Percentiles rank a stretch among this genome's conserved stretches.
Evolutionary conservation across 352 stramenopile species (phyloP).

Genomic region (Globisporangium barbulae): DNA sequence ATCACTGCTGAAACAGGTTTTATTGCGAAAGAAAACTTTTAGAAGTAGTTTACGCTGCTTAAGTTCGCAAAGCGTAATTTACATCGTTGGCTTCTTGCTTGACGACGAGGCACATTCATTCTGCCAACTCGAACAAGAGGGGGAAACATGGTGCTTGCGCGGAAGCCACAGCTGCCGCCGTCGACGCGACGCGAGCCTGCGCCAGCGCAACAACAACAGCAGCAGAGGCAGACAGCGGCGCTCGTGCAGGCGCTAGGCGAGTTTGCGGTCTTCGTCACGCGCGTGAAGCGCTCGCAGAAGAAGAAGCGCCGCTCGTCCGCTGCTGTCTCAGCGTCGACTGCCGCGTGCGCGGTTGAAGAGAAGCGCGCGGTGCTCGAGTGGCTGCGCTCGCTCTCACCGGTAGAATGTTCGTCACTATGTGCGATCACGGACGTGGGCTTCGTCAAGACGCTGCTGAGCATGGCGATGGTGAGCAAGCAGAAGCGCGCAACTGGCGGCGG

Average conservation of each 20-base stretch:
- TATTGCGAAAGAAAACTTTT: background rate
- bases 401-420: slow-evolving; percentile 59
- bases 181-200: background rate
- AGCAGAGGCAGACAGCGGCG: slow-evolving; percentile 12
- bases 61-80: background rate
- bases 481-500: background rate
- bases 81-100: background rate
- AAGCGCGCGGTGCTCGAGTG: slow-evolving; percentile 47
- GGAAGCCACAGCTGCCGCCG: background rate
- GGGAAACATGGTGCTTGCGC: slow-evolving; percentile 7
- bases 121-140: background rate
- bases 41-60: background rate
- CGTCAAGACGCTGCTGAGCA: slow-evolving; percentile 77
- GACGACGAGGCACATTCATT: background rate
- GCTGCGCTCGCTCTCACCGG: slow-evolving; percentile 33
- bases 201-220: background rate
- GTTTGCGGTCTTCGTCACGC: slow-evolving; percentile 41
- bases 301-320: slow-evolving; percentile 11
- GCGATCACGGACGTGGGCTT: slow-evolving; percentile 63
- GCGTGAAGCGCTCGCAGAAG: slow-evolving; percentile 19
- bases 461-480: slow-evolving; percentile 35
- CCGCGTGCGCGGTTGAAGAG: slow-evolving; percentile 11
- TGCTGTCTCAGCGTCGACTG: background rate
- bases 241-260: slow-evolving; percentile 61
- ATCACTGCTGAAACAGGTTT: background rate